Percentiles rank a stretch among this genome's conserved stretches.
Conservation (phyloP, 2,329 filamentous ascomycete species). For the Xylariaceae sp. region DNA sequence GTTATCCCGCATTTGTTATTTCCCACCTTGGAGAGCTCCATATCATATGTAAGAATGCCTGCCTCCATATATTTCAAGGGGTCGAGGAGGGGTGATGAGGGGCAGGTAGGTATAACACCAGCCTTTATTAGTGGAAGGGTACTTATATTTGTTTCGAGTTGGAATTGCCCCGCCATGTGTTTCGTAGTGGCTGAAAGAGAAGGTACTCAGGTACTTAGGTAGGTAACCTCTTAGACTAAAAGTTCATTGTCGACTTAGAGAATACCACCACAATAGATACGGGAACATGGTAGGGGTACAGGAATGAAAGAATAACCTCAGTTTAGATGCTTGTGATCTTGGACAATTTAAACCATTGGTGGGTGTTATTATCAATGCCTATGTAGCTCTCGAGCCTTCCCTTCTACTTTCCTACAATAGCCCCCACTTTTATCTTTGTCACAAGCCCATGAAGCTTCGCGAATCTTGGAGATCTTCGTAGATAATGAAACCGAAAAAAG, state of each 20-base stretch:
- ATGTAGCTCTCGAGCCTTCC: too few species aligned
- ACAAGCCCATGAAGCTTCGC: conserved; percentile 39
- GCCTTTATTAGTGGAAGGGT: not conserved
- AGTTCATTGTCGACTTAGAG: too few species aligned
- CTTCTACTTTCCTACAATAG: too few species aligned
- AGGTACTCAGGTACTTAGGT: too few species aligned
- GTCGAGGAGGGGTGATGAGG: conserved; percentile 31
- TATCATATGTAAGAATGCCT: not conserved
- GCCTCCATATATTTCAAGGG: not conserved
- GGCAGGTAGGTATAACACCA: conserved; percentile 15
- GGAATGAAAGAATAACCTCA: too few species aligned
- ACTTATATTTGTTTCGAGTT: not conserved
- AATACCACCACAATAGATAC: too few species aligned
- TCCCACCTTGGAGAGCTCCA: not conserved
- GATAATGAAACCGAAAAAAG: conserved; percentile 6
- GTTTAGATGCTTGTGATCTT: too few species aligned
- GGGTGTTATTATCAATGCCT: too few species aligned
- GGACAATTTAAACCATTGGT: too few species aligned
- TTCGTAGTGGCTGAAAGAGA: not conserved
- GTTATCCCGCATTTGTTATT: conserved; percentile 3
- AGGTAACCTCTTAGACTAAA: too few species aligned
- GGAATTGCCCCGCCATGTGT: too few species aligned
- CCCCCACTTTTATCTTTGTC: conserved; percentile 29
- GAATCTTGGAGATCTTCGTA: conserved; percentile 36
- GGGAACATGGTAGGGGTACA: too few species aligned